phyloP scores from a whole-genome alignment of 495 filamentous ascomycete genomes.

The Daldinia grandis region DNA sequence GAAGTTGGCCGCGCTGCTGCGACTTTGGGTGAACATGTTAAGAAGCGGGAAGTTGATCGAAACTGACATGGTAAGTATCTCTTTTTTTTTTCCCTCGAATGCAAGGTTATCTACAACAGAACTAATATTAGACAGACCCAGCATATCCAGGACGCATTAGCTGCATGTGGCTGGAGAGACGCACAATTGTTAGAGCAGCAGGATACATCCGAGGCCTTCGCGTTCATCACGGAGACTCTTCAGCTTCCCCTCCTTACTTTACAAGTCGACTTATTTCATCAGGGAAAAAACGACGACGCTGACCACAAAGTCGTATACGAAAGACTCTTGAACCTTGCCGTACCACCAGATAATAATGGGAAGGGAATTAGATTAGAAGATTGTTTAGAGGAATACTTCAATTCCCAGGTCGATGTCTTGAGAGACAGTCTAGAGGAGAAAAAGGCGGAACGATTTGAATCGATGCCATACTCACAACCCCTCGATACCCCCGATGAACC shows the following conservation, averaged over 20 bases:
- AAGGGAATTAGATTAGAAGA: conserved; percentile 80
- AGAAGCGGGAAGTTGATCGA: conserved; percentile 85
- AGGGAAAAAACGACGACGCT: conserved; percentile 80
- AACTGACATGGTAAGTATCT: conserved; percentile 75
- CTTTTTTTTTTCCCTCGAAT: background rate
- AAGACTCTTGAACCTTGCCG: conserved; percentile 87
- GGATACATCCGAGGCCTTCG: conserved; percentile 94
- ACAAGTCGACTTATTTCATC: conserved; percentile 94
- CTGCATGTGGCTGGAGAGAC: conserved; percentile 91
- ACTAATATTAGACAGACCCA: conserved; percentile 69
- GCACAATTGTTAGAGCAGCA: conserved; percentile 80
- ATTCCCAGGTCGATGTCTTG: conserved; percentile 90
- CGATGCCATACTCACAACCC: background rate
- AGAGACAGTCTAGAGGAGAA: conserved; percentile 69
- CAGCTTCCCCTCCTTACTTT: conserved; percentile 88
- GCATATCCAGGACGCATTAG: conserved; percentile 80
- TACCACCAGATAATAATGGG: conserved; percentile 71
- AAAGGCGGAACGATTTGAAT: conserved; percentile 47
- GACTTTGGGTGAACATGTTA: conserved; percentile 93
- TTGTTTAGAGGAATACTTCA: conserved; percentile 93
- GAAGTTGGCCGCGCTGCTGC: conserved; percentile 74
- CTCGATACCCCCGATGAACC: conserved; percentile 30
- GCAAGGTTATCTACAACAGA: background rate
- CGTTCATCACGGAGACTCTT: conserved; percentile 88
- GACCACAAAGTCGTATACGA: conserved; percentile 97